Percentiles rank a stretch among this genome's conserved stretches.
phyloP scores from a whole-genome alignment of 202 grass and related monocot species.

The Saccharum hybrid region DNA sequence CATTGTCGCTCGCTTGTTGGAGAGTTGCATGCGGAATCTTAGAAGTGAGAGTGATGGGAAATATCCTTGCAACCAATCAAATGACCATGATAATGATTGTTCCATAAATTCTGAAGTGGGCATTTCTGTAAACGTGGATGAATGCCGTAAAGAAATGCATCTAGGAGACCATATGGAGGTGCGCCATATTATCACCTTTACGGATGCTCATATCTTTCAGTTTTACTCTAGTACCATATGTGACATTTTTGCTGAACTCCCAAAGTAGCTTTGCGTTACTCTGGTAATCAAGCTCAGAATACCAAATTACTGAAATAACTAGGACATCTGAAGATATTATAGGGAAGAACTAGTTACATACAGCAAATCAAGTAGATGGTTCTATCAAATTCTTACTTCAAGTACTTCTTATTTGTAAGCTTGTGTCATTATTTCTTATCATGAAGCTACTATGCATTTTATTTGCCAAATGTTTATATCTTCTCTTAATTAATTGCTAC shows the following conservation, averaged over 20 bases:
- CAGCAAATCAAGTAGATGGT: conserved; percentile 23
- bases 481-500: conserved; percentile 30
- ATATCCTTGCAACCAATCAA: conserved; percentile 44
- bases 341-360: conserved; percentile 9
- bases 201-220: conserved; percentile 5
- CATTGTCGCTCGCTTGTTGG: conserved; percentile 76
- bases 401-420: conserved; percentile 20
- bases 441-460: conserved; percentile 23
- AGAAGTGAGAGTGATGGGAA: conserved; percentile 31
- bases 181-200: conserved; percentile 27
- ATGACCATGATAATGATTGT: conserved; percentile 30
- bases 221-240: conserved; percentile 24
- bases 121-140: conserved; percentile 51
- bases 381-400: background rate
- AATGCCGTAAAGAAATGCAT: conserved; percentile 19
- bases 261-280: conserved; percentile 12
- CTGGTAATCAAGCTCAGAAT: conserved; percentile 28
- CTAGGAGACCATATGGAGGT: conserved; percentile 46
- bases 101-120: conserved; percentile 33
- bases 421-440: conserved; percentile 5
- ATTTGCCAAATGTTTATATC: conserved; percentile 6
- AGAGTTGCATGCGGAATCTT: conserved; percentile 70
- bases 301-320: conserved; percentile 13
- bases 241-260: conserved; percentile 24
- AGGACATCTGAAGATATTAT: conserved; percentile 11